Base-by-base conservation (phyloP, 192 early-diverging fungal genomes). In the Coemansia sp. region DNA sequence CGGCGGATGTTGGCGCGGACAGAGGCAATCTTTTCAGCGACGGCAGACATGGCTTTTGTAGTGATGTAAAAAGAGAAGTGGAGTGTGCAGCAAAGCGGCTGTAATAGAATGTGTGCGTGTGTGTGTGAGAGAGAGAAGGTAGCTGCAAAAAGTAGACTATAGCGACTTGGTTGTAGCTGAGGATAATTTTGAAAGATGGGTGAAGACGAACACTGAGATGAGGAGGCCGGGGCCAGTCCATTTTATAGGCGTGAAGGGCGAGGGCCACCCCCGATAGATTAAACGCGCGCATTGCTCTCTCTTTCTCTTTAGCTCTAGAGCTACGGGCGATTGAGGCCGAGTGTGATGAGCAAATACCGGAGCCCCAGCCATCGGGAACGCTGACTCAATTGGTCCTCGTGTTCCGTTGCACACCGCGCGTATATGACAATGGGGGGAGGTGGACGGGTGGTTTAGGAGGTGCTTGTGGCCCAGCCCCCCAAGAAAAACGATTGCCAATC, bases 1-100 rank as follows among this genome's bases (percentile, higher is more conserved):
- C 68, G 60, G 51, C 72, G 75, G 59, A 82, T 72, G 72, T 31
- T 68, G 42, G 71, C 72, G 69, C 76, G 76, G 41, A 82, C 72
- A 20, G 68, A 46, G 38, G 67, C 60, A 46, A 82, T 82, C 75
- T 71, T 73, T 49, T 82, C 80, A 33, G 74, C 72, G 38, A 63
- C 63, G 54, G 75, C 49, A 68, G 76, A 77, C 76, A 82, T 80
- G 61, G 44, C 36, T 10, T 9, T 34, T 47, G 61, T 66, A 36
- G 34, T 16, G 2, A 59, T 31, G 27, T 4, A 15, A 13, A 31
- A 29, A 3, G 27, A 5, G 33, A 8, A 36, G 36, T 36, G 36
- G 5, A 8, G 36, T 34, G 16, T 33, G 12, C 18, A 33, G 29
- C 31, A 59, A 59, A 24, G 54, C 27, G 12, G 3, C 61, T 2